Percentiles rank a stretch among this genome's conserved stretches.
phyloP scores from a whole-genome alignment of 1,139 yeast species.

The Nakaseomyces nivariensis region DNA sequence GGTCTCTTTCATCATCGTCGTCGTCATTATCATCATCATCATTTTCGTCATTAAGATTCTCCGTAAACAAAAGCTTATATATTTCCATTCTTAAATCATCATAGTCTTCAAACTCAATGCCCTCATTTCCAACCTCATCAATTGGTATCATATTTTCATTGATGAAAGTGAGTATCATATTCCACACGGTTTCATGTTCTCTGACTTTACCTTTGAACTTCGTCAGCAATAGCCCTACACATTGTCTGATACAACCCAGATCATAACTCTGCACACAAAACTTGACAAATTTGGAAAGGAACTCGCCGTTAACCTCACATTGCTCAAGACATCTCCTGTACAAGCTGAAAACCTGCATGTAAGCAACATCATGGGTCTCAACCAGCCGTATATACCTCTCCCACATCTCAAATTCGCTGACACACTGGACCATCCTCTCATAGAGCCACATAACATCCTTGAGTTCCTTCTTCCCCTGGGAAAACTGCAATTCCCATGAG shows the following conservation, averaged over 20 bases:
- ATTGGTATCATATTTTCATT: slow-evolving; percentile 31
- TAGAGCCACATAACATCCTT: slow-evolving; percentile 23
- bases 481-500: slow-evolving; percentile 11
- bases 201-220: slow-evolving; percentile 19
- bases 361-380: background rate
- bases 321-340: background rate
- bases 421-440: slow-evolving; percentile 19
- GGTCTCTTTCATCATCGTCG: slow-evolving; percentile 12
- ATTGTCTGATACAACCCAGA: background rate
- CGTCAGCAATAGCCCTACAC: background rate
- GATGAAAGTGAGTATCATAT: slow-evolving; percentile 35
- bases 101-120: background rate
- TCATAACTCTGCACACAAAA: background rate
- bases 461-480: slow-evolving; percentile 6
- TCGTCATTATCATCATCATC: slow-evolving; percentile 5
- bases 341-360: background rate
- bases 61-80: background rate
- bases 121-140: background rate
- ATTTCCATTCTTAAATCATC: background rate
- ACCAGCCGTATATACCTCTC: slow-evolving; percentile 14
- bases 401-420: slow-evolving; percentile 16
- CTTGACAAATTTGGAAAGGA: background rate
- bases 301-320: background rate
- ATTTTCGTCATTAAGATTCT: slow-evolving; percentile 14
- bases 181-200: slow-evolving; percentile 57